Conservation (phyloP, 2,329 filamentous ascomycete genomes). For the Arthroderma uncinatum region DNA sequence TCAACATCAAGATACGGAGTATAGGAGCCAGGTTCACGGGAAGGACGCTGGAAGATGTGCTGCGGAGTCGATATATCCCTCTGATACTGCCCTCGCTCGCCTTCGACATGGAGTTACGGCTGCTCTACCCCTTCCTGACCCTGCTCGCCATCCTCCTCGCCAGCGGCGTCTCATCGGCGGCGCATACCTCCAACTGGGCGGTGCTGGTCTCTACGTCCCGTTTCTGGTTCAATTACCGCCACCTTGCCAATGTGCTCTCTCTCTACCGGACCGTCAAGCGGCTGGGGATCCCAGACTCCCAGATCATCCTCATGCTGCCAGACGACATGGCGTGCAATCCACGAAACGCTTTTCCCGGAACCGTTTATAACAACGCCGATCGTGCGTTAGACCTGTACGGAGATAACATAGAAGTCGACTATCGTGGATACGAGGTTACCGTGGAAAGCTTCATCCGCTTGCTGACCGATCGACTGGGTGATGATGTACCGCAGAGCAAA, state of each 20-base stretch:
- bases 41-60: not conserved
- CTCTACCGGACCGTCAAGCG: conserved; percentile 97
- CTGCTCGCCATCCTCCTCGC: conserved; percentile 14
- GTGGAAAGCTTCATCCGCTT: conserved; percentile 97
- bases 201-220: conserved; percentile 96
- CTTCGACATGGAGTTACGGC: not conserved
- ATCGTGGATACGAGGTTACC: conserved; percentile 94
- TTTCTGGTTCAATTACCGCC: conserved; percentile 99
- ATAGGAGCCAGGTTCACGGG: not conserved
- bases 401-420: conserved; percentile 98
- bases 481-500: conserved; percentile 92
- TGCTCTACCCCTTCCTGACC: not conserved
- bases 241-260: conserved; percentile 93
- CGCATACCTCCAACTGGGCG: conserved; percentile 96
- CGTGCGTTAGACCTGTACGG: conserved; percentile 92
- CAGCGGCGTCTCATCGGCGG: conserved; percentile 18
- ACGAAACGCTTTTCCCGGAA: conserved; percentile 92
- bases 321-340: conserved; percentile 99
- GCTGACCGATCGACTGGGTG: conserved; percentile 84
- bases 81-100: not conserved
- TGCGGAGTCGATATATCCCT: not conserved
- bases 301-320: conserved; percentile 99
- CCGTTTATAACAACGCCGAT: conserved; percentile 96
- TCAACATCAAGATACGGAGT: not conserved
- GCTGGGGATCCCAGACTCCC: conserved; percentile 91